Evolutionary conservation across 1,139 yeast species (phyloP).

Genomic region (Yamadazyma dendronema): DNA sequence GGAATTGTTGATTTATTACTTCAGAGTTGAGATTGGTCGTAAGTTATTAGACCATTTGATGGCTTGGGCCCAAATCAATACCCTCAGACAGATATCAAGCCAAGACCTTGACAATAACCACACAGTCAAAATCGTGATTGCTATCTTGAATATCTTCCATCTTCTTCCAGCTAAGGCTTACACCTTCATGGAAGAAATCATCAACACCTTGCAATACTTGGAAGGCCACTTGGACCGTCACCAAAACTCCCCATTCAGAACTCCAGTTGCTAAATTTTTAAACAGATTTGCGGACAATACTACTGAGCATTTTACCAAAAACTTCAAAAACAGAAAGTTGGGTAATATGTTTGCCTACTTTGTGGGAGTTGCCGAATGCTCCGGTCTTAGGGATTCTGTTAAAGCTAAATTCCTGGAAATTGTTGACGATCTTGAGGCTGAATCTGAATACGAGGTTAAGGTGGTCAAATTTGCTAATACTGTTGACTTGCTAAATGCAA

Average conservation of each 20-base stretch:
- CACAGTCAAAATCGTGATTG: constrained; percentile 82
- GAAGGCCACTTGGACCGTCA: constrained; percentile 86
- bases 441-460: constrained; percentile 51
- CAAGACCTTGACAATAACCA: constrained; percentile 77
- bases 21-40: constrained; percentile 94
- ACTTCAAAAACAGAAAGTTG: constrained; percentile 64
- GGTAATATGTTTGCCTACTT: constrained; percentile 69
- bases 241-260: constrained; percentile 84
- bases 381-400: constrained; percentile 53
- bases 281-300: constrained; percentile 81
- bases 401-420: constrained; percentile 49
- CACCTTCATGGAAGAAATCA: constrained; percentile 84
- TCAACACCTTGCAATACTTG: constrained; percentile 69
- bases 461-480: constrained; percentile 69
- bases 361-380: constrained; percentile 58
- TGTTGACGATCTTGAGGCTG: constrained; percentile 38
- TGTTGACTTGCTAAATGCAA: constrained; percentile 59
- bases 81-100: constrained; percentile 66
- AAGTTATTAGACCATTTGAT: constrained; percentile 88
- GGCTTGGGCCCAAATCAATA: constrained; percentile 93
- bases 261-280: constrained; percentile 86
- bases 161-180: constrained; percentile 89
- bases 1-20: constrained; percentile 85
- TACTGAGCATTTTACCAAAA: constrained; percentile 64
- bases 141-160: constrained; percentile 89